A percentile compares a stretch with the other conserved stretches of the same genome.
These are phyloP conservation scores for Striga hermonthica DNA, from an alignment of 305 asterid species.

Conservation along the genomic window DNA sequence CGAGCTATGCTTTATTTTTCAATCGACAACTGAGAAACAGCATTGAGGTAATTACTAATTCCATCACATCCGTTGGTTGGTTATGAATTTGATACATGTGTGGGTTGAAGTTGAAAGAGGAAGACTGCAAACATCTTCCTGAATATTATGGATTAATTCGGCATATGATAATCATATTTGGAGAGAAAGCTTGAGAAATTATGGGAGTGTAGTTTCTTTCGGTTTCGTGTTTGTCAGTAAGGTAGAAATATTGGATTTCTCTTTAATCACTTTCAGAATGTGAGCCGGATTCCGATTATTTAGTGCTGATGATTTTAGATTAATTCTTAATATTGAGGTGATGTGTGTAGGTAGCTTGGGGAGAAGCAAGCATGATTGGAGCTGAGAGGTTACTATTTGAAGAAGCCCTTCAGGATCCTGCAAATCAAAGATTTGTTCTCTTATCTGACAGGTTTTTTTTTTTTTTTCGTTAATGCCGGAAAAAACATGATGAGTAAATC, in stretches of 20 bases:
- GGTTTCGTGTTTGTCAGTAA: constrained; percentile 10
- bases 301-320: constrained; percentile 27
- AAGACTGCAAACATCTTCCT: not conserved
- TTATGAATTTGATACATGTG: constrained; percentile 11
- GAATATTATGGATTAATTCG: constrained; percentile 23
- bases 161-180: not conserved
- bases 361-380: constrained; percentile 91
- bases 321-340: constrained; percentile 36
- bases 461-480: constrained; percentile 28
- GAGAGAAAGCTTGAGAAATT: not conserved
- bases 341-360: constrained; percentile 91
- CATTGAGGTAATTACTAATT: constrained; percentile 64
- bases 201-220: not conserved
- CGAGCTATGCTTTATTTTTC: constrained; percentile 57
- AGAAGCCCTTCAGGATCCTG: constrained; percentile 84
- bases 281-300: constrained; percentile 19
- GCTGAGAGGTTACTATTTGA: constrained; percentile 92
- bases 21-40: constrained; percentile 64
- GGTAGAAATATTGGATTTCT: constrained; percentile 7
- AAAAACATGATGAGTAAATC: not conserved
- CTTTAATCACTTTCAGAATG: not conserved
- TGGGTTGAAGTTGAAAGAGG: constrained; percentile 10
- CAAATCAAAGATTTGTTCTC: constrained; percentile 90
- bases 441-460: constrained; percentile 87
- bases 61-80: constrained; percentile 21